A percentile compares a stretch with the other conserved stretches of the same genome.
These are phyloP conservation scores for Cornus suecica DNA, from an alignment of 148 eudicot species.

Conservation along the genomic window DNA sequence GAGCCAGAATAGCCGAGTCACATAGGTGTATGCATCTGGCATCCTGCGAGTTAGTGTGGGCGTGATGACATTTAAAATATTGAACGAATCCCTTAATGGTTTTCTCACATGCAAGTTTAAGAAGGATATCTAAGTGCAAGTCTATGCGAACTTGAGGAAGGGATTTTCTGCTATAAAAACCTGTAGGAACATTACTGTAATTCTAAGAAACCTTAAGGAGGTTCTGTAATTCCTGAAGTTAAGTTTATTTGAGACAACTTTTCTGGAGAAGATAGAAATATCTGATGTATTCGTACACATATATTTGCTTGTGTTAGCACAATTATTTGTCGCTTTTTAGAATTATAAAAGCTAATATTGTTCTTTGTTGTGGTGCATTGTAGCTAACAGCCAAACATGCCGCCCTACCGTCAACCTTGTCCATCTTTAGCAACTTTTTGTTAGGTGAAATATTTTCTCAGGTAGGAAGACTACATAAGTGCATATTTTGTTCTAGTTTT, in stretches of 20 bases:
- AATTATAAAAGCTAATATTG: constrained; percentile 9
- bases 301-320: too few species aligned
- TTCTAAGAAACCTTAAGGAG: background rate
- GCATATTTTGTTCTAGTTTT: background rate
- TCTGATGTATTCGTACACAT: too few species aligned
- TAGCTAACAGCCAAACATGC: constrained; percentile 90
- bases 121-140: background rate
- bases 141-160: background rate
- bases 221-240: background rate
- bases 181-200: background rate
- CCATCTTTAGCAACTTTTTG: constrained; percentile 93
- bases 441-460: constrained; percentile 97
- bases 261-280: background rate
- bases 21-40: background rate
- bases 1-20: background rate
- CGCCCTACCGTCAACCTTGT: constrained; percentile 82
- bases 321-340: background rate
- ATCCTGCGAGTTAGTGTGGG: background rate
- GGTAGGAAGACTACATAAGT: constrained; percentile 34
- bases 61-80: background rate
- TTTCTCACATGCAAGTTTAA: background rate
- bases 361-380: constrained; percentile 12
- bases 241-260: constrained; percentile 4
- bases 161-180: background rate
- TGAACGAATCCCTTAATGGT: background rate